A percentile compares a stretch with the other conserved stretches of the same genome.
phyloP scores from a whole-genome alignment of 768 basidiomycete genomes.

The Trametes gibbosa region DNA sequence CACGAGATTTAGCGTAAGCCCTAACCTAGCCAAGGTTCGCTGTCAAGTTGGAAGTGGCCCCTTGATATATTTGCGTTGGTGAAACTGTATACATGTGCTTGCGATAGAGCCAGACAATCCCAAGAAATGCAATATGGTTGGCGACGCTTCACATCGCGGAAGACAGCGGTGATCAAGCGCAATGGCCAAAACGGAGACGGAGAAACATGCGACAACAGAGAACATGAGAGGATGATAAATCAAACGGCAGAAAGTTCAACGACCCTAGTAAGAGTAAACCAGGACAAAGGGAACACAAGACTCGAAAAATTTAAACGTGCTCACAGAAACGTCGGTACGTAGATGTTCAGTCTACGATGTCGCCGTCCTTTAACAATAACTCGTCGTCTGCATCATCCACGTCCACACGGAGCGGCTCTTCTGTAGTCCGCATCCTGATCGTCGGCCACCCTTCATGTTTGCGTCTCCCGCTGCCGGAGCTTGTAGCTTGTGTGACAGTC shows the following conservation, averaged over 20 bases:
- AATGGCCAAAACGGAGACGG: not conserved
- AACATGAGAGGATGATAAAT: not conserved
- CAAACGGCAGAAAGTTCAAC: too few species aligned
- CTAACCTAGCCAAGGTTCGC: constrained; percentile 10
- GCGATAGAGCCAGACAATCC: not conserved
- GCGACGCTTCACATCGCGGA: too few species aligned
- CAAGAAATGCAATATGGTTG: not conserved
- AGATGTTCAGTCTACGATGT: not conserved
- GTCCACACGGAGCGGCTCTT: constrained; percentile 23
- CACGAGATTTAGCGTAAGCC: constrained; percentile 1
- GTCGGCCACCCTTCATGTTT: constrained; percentile 18
- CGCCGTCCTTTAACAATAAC: constrained; percentile 23
- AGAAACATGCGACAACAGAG: not conserved
- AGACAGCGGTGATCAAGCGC: too few species aligned
- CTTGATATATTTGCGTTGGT: too few species aligned
- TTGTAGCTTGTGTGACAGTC: constrained; percentile 35
- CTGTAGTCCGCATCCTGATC: constrained; percentile 26
- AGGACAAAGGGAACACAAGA: not conserved
- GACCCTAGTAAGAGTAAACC: too few species aligned
- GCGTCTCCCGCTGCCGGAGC: constrained; percentile 6
- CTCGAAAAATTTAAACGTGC: not conserved
- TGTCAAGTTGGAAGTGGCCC: not conserved
- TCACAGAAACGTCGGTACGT: not conserved
- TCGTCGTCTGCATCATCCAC: constrained; percentile 27
- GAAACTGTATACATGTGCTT: too few species aligned